Evolutionary conservation across 495 filamentous ascomycete genomes (phyloP).

Genomic region (Aspergillus kassunensis): DNA sequence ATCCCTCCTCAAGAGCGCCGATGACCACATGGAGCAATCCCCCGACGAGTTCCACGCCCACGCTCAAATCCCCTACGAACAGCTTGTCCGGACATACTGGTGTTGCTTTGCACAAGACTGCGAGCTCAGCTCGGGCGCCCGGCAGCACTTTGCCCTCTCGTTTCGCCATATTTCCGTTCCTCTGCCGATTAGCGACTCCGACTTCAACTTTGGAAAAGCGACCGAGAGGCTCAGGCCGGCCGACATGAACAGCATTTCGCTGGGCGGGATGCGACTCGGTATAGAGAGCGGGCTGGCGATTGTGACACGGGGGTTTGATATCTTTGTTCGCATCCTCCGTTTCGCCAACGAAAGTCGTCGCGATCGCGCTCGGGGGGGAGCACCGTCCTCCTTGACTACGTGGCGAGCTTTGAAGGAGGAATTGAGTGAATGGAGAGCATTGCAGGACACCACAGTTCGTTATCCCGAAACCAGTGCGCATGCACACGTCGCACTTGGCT

Average conservation of each 20-base stretch:
- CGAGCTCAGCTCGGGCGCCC: constrained; percentile 41
- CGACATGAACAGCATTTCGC: constrained; percentile 28
- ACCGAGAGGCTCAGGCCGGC: constrained; percentile 33
- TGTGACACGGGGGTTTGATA: constrained; percentile 42
- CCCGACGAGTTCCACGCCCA: constrained; percentile 35
- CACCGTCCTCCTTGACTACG: constrained; percentile 16
- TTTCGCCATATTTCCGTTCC: constrained; percentile 43
- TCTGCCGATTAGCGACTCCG: constrained; percentile 39
- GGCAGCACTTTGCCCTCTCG: constrained; percentile 42
- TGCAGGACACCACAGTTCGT: constrained; percentile 38
- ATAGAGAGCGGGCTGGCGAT: constrained; percentile 40
- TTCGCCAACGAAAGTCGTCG: constrained; percentile 44
- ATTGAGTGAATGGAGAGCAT: constrained; percentile 39
- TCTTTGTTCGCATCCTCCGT: constrained; percentile 41
- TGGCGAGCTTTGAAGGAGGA: constrained; percentile 36
- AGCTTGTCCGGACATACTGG: constrained; percentile 45
- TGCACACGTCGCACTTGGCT: constrained; percentile 40
- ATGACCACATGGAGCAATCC: constrained; percentile 42
- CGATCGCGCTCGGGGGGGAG: constrained; percentile 19
- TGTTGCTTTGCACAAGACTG: constrained; percentile 45
- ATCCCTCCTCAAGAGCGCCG: constrained; percentile 40
- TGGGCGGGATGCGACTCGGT: constrained; percentile 20
- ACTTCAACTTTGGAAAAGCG: constrained; percentile 36
- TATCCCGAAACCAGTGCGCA: constrained; percentile 38
- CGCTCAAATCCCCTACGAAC: constrained; percentile 40